Evolutionary conservation across 805 yeast genomes (phyloP), one percentile per base, ranked within the genome.

Genomic region (Soucietia sequanensis): DNA sequence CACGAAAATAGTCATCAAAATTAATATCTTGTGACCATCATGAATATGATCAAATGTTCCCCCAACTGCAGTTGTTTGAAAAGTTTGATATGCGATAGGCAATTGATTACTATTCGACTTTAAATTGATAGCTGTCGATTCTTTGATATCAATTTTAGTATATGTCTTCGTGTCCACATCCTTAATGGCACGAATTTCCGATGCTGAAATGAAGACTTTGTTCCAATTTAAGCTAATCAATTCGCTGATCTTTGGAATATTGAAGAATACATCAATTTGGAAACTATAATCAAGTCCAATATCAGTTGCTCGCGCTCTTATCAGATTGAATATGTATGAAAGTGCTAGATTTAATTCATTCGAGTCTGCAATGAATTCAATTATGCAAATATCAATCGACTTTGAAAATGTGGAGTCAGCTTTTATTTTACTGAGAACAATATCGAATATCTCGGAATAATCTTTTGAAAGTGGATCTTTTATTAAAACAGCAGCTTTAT

Each of bases 31-130:
- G 60, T 93, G 99, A 0, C 98, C 99, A 52, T 84, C 95, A 49
- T 93, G 99, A 23, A 93, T 54, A 60, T 93, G 98, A 54, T 93
- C 99, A 63, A 93, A 93, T 0, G 99, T 93, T 0, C 99, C 99
- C 0, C 99, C 99, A 2, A 91, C 80, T 0, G 96, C 91, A 6
- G 47, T 53, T 5, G 70, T 68, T 12, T 44, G 38, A 30, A 31
- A 50, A 11, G 23, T 34, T 12, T 34, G 39, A n/a, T n/a, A n/a
- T n/a, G 12, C 18, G n/a, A n/a, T n/a, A n/a, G n/a, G n/a, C n/a
- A n/a, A n/a, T n/a, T n/a, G n/a, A n/a, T n/a, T n/a, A n/a, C n/a
- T n/a, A n/a, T n/a, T n/a, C n/a, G n/a, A n/a, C n/a, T n/a, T n/a
- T n/a, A n/a, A n/a, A n/a, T n/a, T n/a, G n/a, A n/a, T n/a, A n/a